A percentile compares a stretch with the other conserved stretches of the same genome.
phyloP scores from a whole-genome alignment of 352 stramenopile species.

The Blastocystis sp. region DNA sequence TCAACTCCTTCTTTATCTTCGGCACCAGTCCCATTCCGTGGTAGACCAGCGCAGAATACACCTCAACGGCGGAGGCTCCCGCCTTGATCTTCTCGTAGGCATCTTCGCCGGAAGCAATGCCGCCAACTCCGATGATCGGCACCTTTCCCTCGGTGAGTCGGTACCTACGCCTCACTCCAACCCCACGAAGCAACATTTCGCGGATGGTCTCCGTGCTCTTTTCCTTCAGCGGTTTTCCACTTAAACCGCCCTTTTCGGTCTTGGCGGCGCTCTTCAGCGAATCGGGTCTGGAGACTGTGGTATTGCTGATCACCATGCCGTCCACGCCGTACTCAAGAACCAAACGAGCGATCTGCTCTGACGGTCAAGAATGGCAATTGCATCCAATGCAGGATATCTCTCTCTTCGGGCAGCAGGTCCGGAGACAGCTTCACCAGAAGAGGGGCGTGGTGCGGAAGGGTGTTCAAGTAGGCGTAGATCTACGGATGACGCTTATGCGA shows the following conservation, averaged over 20 bases:
- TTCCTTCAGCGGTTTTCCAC: conserved; percentile 86
- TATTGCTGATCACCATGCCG: conserved; percentile 95
- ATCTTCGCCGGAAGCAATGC: conserved; percentile 85
- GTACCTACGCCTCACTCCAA: conserved; percentile 68
- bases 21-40: conserved; percentile 82
- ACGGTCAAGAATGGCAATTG: not conserved
- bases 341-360: conserved; percentile 84
- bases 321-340: conserved; percentile 84
- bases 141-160: conserved; percentile 85
- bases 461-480: conserved; percentile 33
- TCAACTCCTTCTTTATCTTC: conserved; percentile 84
- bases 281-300: conserved; percentile 85
- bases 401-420: conserved; percentile 88
- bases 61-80: conserved; percentile 88
- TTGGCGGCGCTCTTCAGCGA: conserved; percentile 79
- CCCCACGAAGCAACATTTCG: conserved; percentile 81
- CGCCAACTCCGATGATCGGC: conserved; percentile 91
- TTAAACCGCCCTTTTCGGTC: conserved; percentile 87
- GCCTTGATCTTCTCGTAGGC: conserved; percentile 95
- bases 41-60: conserved; percentile 89
- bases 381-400: conserved; percentile 74
- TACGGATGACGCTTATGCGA: not conserved
- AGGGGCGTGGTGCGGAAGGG: conserved; percentile 75
- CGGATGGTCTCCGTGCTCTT: conserved; percentile 87
- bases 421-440: conserved; percentile 95